A percentile compares a stretch with the other conserved stretches of the same genome.
Conservation (phyloP, 2,329 filamentous ascomycete species). For the Calonectria pteridis region DNA sequence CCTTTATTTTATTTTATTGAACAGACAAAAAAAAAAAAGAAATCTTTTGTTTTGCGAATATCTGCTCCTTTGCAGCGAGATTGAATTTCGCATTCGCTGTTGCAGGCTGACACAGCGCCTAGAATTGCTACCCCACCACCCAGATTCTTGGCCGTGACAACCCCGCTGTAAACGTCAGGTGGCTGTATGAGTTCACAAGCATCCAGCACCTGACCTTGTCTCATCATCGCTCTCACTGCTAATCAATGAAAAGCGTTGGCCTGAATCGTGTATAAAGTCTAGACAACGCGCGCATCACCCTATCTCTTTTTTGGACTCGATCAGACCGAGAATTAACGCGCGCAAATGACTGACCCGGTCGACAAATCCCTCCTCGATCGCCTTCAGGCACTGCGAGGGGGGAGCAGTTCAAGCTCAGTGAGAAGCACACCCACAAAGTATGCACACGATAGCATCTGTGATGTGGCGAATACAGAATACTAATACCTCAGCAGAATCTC, state of each 20-base stretch:
- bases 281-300: background rate
- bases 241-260: background rate
- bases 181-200: conserved; percentile 5
- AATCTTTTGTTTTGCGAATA: background rate
- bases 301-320: background rate
- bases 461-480: background rate
- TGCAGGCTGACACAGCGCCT: background rate
- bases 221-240: background rate
- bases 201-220: background rate
- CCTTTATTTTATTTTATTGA: background rate
- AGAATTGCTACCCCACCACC: background rate
- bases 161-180: conserved; percentile 7
- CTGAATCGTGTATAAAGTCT: background rate
- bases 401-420: conserved; percentile 49
- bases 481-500: conserved; percentile 37
- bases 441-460: background rate
- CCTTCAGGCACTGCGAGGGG: conserved; percentile 63
- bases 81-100: background rate
- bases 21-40: background rate
- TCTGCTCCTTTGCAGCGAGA: background rate
- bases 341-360: conserved; percentile 50
- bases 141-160: background rate
- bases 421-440: conserved; percentile 57
- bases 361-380: conserved; percentile 66
- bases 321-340: background rate